Base-by-base conservation (phyloP, 169 alveolate genomes). In the Eimeria praecox region DNA sequence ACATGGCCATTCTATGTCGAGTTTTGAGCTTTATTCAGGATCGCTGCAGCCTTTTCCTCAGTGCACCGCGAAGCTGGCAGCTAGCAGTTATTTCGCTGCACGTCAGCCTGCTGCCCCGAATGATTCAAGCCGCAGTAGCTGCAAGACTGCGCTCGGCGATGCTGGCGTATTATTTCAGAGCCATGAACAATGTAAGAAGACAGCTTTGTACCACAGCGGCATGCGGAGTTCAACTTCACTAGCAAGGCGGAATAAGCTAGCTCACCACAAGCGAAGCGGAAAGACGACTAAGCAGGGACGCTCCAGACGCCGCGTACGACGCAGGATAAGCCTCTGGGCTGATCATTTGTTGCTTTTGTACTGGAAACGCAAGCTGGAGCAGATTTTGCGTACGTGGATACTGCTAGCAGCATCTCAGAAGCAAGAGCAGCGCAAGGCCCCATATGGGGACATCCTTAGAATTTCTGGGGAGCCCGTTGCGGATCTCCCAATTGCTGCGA, bases 301-400 rank as follows among this genome's bases (percentile, higher is more conserved):
- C 1, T 22, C 83, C 22, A 27, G 33, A 18, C 33, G 35, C 38
- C 83, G 16, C 30, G 35, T 73, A 30, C 0, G 54, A 52, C 83
- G 83, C 54, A 73, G 22, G 54, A 49, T 73, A 35, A 38, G 38
- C 10, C 35, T 73, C 33, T 20, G 49, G 83, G 83, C 49, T 16
- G 83, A 73, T 10, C 49, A 20, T 35, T 35, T 73, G 83, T 16
- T 73, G 83, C 83, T 73, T 73, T 3, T 38, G 83, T 38, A 73
- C 54, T 73, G 83, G 83, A 73, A 73, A 73, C 52, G 83, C 83
- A 73, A 73, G 83, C 83, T 73, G 12, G 54, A 40, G 33, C 54
- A 73, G 52, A 52, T 73, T 52, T 16, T 73, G 18, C 49, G 52
- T 38, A 73, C 38, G 83, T 73, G 83, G 83, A 38, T 73, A 33